Percentiles rank a stretch among this genome's conserved stretches.
These are phyloP conservation scores for Hyphodiscus hymeniophilus DNA, from an alignment of 495 filamentous ascomycete species.

Conservation along the genomic window DNA sequence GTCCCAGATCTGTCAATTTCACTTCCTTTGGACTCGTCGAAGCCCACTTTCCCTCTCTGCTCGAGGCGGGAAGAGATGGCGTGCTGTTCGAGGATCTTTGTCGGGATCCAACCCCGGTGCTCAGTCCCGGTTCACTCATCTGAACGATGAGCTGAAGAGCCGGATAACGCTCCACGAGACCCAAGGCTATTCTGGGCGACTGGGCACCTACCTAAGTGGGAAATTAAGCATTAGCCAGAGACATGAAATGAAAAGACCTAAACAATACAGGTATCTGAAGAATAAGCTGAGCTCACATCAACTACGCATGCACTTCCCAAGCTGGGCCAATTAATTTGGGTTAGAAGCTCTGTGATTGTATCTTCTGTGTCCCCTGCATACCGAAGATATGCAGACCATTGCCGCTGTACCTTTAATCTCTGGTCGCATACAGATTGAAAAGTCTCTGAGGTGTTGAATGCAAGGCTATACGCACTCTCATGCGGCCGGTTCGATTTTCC, in stretches of 20 bases:
- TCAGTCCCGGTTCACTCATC: no score
- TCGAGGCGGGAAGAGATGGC: background rate
- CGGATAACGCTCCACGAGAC: conserved; percentile 24
- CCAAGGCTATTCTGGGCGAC: conserved; percentile 16
- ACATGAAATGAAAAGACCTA: no score
- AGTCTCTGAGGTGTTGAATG: conserved; percentile 28
- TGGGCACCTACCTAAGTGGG: no score
- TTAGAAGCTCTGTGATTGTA: conserved; percentile 23
- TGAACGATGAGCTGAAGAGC: conserved; percentile 29
- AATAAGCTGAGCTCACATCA: conserved; percentile 27
- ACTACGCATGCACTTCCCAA: conserved; percentile 21
- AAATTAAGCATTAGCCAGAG: no score
- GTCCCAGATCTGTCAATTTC: background rate
- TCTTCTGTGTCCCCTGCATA: conserved; percentile 16
- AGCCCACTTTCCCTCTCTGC: background rate
- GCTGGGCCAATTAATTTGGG: conserved; percentile 20
- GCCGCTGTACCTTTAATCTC: conserved; percentile 23
- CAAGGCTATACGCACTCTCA: conserved; percentile 23
- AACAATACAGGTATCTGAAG: no score
- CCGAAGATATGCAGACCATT: conserved; percentile 27
- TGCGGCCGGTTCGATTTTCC: conserved; percentile 9
- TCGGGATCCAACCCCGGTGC: no score
- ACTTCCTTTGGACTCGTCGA: background rate
- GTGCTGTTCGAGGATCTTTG: no score
- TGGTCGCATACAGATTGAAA: conserved; percentile 17